A percentile compares a stretch with the other conserved stretches of the same genome.
Evolutionary conservation across 805 yeast species (phyloP).

Genomic region (Candida montana): DNA sequence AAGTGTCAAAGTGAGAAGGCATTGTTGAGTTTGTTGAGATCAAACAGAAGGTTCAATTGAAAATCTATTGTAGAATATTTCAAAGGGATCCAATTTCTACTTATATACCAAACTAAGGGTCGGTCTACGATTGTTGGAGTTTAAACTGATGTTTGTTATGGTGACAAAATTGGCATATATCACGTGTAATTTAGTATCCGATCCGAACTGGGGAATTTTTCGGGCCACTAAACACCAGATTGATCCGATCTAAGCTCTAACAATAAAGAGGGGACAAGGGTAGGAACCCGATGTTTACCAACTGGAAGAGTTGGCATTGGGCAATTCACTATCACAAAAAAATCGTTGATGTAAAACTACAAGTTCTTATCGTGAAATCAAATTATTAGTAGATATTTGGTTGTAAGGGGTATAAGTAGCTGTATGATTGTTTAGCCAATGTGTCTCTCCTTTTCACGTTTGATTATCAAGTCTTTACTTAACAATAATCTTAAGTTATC

Average conservation of each 20-base stretch:
- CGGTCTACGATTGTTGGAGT: not conserved
- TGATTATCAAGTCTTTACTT: constrained; percentile 55
- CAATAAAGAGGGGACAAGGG: not conserved
- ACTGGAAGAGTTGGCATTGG: no score
- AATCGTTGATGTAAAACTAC: no score
- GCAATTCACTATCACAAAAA: no score
- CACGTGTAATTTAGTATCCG: constrained; percentile 5
- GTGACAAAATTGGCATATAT: not conserved
- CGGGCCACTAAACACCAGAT: not conserved
- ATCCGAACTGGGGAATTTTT: not conserved
- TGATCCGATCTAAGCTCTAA: not conserved
- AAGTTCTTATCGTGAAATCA: no score
- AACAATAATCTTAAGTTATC: constrained; percentile 57
- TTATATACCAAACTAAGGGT: not conserved
- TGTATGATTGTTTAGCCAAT: constrained; percentile 15
- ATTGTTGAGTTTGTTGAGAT: no score
- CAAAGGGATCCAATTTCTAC: not conserved
- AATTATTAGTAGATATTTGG: no score
- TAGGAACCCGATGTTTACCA: not conserved
- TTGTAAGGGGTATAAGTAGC: no score
- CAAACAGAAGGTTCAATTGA: no score
- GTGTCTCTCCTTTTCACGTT: constrained; percentile 44
- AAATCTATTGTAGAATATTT: no score
- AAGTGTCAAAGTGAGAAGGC: constrained; percentile 75
- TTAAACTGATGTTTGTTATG: not conserved